phyloP scores from a whole-genome alignment of 208 protist species.

The Acanthamoeba divionensis region DNA sequence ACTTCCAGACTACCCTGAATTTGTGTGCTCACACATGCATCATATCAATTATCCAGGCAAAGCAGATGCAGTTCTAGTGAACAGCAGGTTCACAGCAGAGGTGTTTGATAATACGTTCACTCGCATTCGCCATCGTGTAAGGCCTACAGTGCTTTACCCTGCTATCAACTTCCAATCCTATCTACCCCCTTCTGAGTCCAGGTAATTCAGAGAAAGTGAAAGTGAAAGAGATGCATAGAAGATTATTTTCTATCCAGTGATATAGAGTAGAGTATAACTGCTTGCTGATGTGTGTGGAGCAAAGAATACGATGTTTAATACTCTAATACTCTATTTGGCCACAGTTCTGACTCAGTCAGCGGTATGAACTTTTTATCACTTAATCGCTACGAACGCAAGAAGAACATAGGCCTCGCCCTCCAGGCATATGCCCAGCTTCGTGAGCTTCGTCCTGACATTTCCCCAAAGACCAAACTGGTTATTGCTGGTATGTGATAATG shows the following conservation, averaged over 20 bases:
- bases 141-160: slow-evolving; percentile 76
- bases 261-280: not conserved
- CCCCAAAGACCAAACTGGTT: not conserved
- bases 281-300: not conserved
- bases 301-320: not conserved
- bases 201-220: not conserved
- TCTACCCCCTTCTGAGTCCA: not conserved
- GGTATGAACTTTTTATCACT: slow-evolving; percentile 90
- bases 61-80: slow-evolving; percentile 82
- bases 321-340: not conserved
- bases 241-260: not conserved
- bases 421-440: slow-evolving; percentile 69
- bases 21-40: no score
- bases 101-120: slow-evolving; percentile 64
- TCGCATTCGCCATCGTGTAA: not conserved
- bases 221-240: not conserved
- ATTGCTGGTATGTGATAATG: slow-evolving; percentile 31
- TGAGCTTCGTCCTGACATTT: not conserved
- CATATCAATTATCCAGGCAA: no score
- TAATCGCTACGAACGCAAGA: slow-evolving; percentile 97
- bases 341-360: not conserved
- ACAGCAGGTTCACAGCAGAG: slow-evolving; percentile 21
- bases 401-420: slow-evolving; percentile 92
- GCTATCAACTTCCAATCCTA: slow-evolving; percentile 72
- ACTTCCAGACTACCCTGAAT: not conserved